phyloP scores from a whole-genome alignment of 169 alveolate genomes.

The Plasmodium ovale region DNA sequence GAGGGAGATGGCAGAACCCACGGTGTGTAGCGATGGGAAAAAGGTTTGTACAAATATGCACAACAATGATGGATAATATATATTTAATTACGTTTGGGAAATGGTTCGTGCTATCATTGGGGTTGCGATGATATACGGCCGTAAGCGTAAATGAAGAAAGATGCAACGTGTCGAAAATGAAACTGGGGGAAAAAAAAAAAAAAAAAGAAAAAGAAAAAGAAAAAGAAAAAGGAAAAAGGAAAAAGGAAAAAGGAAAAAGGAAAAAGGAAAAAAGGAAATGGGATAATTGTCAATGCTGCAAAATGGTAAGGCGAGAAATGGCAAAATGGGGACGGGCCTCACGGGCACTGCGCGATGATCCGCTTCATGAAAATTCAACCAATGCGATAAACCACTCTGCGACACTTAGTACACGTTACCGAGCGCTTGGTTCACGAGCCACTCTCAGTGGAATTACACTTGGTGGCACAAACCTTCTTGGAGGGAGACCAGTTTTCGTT shows the following conservation, averaged over 20 bases:
- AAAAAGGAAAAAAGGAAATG: background rate
- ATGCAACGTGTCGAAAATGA: background rate
- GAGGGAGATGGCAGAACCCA: too few relatives aligned
- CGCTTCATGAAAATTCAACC: background rate
- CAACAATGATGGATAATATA: background rate
- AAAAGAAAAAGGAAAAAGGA: background rate
- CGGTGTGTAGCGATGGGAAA: too few relatives aligned
- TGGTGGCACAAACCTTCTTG: slow-evolving; percentile 14
- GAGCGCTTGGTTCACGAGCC: slow-evolving; percentile 3
- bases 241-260: background rate
- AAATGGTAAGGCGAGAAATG: background rate
- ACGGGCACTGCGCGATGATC: background rate
- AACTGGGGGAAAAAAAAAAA: background rate
- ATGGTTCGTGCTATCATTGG: background rate
- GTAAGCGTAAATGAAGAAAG: too few relatives aligned
- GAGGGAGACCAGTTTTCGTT: slow-evolving; percentile 11
- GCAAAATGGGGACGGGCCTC: background rate
- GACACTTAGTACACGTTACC: too few relatives aligned
- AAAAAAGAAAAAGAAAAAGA: background rate
- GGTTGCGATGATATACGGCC: too few relatives aligned
- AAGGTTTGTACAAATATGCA: too few relatives aligned
- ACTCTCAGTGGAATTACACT: slow-evolving; percentile 9
- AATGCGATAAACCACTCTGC: too few relatives aligned
- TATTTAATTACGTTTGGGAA: background rate
- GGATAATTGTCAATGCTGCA: too few relatives aligned